phyloP scores from a whole-genome alignment of 352 stramenopile genomes.

The Phytophthora vignae region DNA sequence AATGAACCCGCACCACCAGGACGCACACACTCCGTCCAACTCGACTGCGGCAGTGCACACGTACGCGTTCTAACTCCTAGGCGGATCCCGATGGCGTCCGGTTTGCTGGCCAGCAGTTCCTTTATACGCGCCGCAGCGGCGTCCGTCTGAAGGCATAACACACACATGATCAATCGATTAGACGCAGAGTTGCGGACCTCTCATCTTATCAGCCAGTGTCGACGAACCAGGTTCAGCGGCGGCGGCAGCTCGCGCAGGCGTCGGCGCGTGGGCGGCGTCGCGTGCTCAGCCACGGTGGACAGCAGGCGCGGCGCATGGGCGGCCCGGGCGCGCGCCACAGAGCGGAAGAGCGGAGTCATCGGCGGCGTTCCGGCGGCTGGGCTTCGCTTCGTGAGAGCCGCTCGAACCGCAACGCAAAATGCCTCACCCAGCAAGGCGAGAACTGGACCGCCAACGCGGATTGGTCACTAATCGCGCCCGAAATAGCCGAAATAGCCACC shows the following conservation, averaged over 20 bases:
- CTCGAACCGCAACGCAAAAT: constrained; percentile 21
- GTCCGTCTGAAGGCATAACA: constrained; percentile 69
- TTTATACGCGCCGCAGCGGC: constrained; percentile 89
- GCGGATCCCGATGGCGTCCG: constrained; percentile 94
- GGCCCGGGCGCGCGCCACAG: constrained; percentile 25
- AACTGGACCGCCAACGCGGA: constrained; percentile 12
- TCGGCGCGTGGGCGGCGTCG: constrained; percentile 50
- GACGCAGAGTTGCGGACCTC: background rate
- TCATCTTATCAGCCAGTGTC: constrained; percentile 4
- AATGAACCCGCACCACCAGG: constrained; percentile 8
- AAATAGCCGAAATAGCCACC: constrained; percentile 1
- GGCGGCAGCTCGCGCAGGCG: constrained; percentile 74
- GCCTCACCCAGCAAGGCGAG: constrained; percentile 13
- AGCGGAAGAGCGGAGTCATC: constrained; percentile 51
- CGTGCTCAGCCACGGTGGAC: constrained; percentile 53
- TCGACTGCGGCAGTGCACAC: constrained; percentile 18
- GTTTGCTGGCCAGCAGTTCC: constrained; percentile 85
- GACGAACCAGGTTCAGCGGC: constrained; percentile 76
- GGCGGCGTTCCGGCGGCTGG: constrained; percentile 15
- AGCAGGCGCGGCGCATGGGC: constrained; percentile 28
- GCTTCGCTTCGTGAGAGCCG: constrained; percentile 13
- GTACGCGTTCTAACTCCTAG: constrained; percentile 95
- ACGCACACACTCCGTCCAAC: background rate
- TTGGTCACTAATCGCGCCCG: constrained; percentile 14
- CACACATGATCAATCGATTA: background rate